Percentiles rank a stretch among this genome's conserved stretches.
Evolutionary conservation across 2,329 filamentous ascomycete species (phyloP).

Genomic region (Cercospora sojina): DNA sequence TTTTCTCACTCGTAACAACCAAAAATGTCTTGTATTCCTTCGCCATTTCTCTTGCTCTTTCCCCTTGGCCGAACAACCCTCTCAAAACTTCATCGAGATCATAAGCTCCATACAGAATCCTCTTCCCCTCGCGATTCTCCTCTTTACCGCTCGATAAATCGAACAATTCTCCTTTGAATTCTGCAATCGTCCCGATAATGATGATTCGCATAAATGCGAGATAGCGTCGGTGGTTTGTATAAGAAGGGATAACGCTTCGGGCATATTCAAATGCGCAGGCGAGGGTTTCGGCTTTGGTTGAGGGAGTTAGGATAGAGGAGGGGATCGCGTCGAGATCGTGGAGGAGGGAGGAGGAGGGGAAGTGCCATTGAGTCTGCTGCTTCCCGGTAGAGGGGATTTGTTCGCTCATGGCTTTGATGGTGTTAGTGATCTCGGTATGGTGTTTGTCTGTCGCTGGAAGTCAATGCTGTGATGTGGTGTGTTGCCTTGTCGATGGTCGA

Average conservation of each 20-base stretch:
- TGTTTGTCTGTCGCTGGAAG: background rate
- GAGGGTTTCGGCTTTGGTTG: background rate
- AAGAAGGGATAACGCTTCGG: background rate
- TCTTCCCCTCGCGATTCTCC: background rate
- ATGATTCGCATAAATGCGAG: background rate
- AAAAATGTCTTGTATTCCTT: background rate
- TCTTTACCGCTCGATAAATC: too few species aligned
- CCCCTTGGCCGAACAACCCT: background rate
- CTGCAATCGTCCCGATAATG: background rate
- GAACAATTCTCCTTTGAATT: background rate
- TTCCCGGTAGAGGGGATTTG: too few species aligned
- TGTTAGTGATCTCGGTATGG: too few species aligned
- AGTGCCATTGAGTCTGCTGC: background rate
- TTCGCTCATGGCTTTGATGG: too few species aligned
- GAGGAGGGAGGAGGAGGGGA: background rate
- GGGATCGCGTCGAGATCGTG: background rate
- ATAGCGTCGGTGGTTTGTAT: background rate
- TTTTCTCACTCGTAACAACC: background rate
- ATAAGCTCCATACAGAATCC: background rate
- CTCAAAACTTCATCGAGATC: background rate
- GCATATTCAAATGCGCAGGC: background rate
- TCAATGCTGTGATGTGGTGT: background rate
- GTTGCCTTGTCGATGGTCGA: background rate
- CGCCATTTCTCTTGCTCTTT: background rate
- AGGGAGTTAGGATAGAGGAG: background rate